Conservation (phyloP, 202 grass and related monocot species). For the Saccharum hybrid region DNA sequence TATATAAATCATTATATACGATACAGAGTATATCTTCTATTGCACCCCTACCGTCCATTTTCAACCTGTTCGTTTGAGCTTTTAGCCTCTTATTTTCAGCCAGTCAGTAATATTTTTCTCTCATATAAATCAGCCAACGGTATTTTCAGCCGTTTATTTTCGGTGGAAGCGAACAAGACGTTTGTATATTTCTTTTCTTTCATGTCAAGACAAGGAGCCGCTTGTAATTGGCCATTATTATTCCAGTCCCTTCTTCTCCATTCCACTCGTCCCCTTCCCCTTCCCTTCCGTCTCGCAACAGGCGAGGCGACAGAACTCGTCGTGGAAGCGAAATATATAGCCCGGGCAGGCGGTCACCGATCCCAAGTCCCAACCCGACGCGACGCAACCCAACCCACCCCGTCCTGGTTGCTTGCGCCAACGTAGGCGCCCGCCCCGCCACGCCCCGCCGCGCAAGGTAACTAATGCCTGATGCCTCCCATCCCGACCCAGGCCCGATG, state of each 20-base stretch:
- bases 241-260: neutral
- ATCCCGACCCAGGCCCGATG: neutral
- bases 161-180: too few species aligned
- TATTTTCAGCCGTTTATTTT: too few species aligned
- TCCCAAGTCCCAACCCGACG: conserved; percentile 25
- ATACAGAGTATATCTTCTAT: too few species aligned
- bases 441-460: conserved; percentile 36
- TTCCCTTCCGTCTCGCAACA: neutral
- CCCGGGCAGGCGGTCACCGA: conserved; percentile 18
- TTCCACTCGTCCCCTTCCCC: conserved; percentile 26
- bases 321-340: conserved; percentile 48
- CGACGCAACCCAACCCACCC: neutral
- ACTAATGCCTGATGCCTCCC: conserved; percentile 15
- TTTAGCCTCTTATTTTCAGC: too few species aligned
- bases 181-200: neutral
- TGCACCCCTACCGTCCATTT: too few species aligned
- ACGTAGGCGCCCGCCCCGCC: conserved; percentile 19
- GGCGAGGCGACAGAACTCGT: conserved; percentile 27
- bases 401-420: conserved; percentile 34
- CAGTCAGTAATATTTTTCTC: too few species aligned
- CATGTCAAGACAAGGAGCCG: conserved; percentile 16
- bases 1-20: too few species aligned
- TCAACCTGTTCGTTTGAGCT: too few species aligned
- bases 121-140: too few species aligned
- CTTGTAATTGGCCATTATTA: conserved; percentile 12